Conservation (phyloP, 2,329 filamentous ascomycete genomes). For the Malbranchea zuffiana region DNA sequence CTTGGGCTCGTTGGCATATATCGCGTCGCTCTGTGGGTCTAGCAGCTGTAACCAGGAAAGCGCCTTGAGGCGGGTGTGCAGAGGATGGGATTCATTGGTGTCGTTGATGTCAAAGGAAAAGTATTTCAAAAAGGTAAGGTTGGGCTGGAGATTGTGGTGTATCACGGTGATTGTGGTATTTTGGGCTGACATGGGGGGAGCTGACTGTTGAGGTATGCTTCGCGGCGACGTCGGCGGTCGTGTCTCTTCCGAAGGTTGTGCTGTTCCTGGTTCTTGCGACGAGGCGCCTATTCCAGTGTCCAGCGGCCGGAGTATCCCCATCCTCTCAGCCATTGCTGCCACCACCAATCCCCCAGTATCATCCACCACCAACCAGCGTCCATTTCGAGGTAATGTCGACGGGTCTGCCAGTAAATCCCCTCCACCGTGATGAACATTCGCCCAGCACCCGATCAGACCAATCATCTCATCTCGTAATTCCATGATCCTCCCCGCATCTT, state of each 20-base stretch:
- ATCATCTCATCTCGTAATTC: slow-evolving; percentile 78
- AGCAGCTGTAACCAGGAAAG: slow-evolving; percentile 89
- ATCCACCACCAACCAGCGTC: slow-evolving; percentile 72
- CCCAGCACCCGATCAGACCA: slow-evolving; percentile 75
- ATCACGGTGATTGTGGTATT: slow-evolving; percentile 62
- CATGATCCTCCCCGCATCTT: slow-evolving; percentile 68
- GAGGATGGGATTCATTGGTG: slow-evolving; percentile 58
- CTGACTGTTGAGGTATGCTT: slow-evolving; percentile 14
- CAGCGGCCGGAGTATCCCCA: slow-evolving; percentile 61
- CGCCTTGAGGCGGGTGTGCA: slow-evolving; percentile 68
- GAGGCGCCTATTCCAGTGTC: slow-evolving; percentile 15
- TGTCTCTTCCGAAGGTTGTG: background rate
- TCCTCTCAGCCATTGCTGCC: slow-evolving; percentile 75
- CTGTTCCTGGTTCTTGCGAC: slow-evolving; percentile 7
- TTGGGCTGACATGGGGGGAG: slow-evolving; percentile 34
- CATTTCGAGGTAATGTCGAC: slow-evolving; percentile 23
- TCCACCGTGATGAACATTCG: slow-evolving; percentile 71
- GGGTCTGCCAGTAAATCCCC: slow-evolving; percentile 20
- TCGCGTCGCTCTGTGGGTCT: slow-evolving; percentile 60
- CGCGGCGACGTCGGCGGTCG: background rate
- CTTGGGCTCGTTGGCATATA: slow-evolving; percentile 58
- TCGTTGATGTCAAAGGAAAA: slow-evolving; percentile 70
- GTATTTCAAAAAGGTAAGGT: slow-evolving; percentile 77
- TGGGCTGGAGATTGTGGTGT: slow-evolving; percentile 74
- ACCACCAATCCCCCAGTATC: slow-evolving; percentile 76